These are phyloP conservation scores for Mortierella sp. DNA, from an alignment of 371 early-diverging fungal genomes.

Conservation along the genomic window DNA sequence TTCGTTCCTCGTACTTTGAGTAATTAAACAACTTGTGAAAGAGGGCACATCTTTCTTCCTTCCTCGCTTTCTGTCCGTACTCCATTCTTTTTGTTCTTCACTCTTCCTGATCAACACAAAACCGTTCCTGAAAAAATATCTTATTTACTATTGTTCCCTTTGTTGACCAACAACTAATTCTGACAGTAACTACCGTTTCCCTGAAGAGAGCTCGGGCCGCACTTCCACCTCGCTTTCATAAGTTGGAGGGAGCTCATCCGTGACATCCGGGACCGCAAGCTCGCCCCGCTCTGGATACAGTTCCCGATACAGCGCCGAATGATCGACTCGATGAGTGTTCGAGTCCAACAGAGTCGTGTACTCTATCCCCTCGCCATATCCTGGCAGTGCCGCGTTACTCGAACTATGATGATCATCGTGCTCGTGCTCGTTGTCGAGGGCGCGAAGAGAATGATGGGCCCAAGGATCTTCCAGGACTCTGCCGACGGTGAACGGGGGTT, in stretches of 20 bases:
- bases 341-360: conserved; percentile 27
- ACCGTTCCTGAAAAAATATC: neutral
- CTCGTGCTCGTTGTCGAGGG: neutral
- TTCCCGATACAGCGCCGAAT: conserved; percentile 4
- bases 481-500: conserved; percentile 18
- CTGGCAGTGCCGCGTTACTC: conserved; percentile 12
- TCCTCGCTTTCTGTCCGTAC: neutral
- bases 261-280: conserved; percentile 20
- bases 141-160: too few species aligned
- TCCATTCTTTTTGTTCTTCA: neutral
- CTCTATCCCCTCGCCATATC: conserved; percentile 29
- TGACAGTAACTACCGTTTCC: neutral
- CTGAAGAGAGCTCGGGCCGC: neutral
- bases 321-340: conserved; percentile 24
- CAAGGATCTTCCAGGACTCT: conserved; percentile 17
- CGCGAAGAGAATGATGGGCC: conserved; percentile 1
- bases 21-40: neutral
- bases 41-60: neutral
- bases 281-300: conserved; percentile 33
- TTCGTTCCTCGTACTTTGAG: neutral
- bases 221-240: conserved; percentile 29
- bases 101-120: neutral
- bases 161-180: neutral
- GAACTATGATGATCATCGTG: neutral
- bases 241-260: conserved; percentile 25